Evolutionary conservation across 164 flowering plant genomes (phyloP).

Genomic region (Vitis rotundifolia): DNA sequence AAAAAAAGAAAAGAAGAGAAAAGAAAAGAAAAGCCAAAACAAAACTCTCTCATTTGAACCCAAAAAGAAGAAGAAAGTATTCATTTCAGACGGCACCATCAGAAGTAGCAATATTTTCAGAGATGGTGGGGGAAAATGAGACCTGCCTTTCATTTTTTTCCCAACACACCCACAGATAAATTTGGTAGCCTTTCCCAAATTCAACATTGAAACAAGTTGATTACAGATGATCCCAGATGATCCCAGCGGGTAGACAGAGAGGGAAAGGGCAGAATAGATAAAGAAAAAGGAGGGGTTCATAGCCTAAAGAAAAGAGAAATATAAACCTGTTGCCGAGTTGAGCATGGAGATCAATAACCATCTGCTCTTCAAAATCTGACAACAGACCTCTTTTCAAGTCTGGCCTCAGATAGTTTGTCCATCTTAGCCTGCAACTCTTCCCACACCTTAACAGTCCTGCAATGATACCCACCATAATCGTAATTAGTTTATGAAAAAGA

Average conservation of each 20-base stretch:
- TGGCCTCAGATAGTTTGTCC: constrained; percentile 76
- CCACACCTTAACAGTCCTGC: constrained; percentile 72
- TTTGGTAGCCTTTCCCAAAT: neutral
- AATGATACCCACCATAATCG: constrained; percentile 9
- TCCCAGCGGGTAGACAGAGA: neutral
- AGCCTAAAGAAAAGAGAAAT: neutral
- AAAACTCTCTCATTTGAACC: too few relatives aligned
- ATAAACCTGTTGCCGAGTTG: constrained; percentile 70
- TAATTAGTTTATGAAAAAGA: too few relatives aligned
- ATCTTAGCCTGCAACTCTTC: constrained; percentile 71
- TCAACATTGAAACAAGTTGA: neutral
- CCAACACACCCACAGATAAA: too few relatives aligned
- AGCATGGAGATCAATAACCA: constrained; percentile 74
- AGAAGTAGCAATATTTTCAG: too few relatives aligned
- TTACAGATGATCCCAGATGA: too few relatives aligned
- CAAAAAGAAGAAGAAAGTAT: too few relatives aligned
- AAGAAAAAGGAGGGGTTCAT: too few relatives aligned
- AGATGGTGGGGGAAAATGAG: too few relatives aligned
- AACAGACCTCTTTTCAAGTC: constrained; percentile 71
- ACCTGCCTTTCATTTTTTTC: too few relatives aligned
- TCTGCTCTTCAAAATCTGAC: constrained; percentile 62
- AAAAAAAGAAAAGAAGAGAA: too few relatives aligned
- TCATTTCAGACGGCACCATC: too few relatives aligned
- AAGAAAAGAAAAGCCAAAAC: too few relatives aligned
- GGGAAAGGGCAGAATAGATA: neutral